phyloP scores from a whole-genome alignment of 768 basidiomycete species.

The Coprinopsis strossmayeri region DNA sequence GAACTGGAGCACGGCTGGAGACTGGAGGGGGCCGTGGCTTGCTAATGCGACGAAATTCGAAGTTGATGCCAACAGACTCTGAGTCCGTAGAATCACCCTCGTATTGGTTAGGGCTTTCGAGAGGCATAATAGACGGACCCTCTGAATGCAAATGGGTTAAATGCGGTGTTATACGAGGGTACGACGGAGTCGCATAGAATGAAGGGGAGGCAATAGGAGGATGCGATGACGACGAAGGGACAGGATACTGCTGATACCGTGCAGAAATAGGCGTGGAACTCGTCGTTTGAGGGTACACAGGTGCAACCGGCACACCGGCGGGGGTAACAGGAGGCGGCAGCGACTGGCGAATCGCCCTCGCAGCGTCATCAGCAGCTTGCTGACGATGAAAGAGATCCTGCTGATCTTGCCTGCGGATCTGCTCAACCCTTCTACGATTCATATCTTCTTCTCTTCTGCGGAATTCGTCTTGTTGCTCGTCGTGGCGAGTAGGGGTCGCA shows the following conservation, averaged over 20 bases:
- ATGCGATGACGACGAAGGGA: conserved; percentile 14
- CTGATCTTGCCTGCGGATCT: conserved; percentile 44
- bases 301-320: conserved; percentile 5
- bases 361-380: conserved; percentile 50
- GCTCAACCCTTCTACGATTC: conserved; percentile 24
- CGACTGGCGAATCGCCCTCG: conserved; percentile 35
- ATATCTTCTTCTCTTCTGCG: conserved; percentile 44
- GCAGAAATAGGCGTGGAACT: conserved; percentile 10
- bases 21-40: conserved; percentile 18
- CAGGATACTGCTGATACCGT: conserved; percentile 11
- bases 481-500: conserved; percentile 16
- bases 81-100: conserved; percentile 43
- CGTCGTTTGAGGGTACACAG: not conserved
- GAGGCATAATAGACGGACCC: conserved; percentile 42
- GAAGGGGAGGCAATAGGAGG: conserved; percentile 11
- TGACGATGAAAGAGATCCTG: conserved; percentile 53
- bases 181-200: conserved; percentile 16
- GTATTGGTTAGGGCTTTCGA: conserved; percentile 56
- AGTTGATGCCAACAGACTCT: conserved; percentile 32
- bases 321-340: conserved; percentile 20
- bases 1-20: conserved; percentile 20
- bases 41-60: conserved; percentile 18
- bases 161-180: conserved; percentile 5
- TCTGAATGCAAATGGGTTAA: not conserved
- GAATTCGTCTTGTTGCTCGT: conserved; percentile 37